These are phyloP conservation scores for Tylopilus sp. DNA, from an alignment of 1,284 basidiomycete species.

Conservation along the genomic window DNA sequence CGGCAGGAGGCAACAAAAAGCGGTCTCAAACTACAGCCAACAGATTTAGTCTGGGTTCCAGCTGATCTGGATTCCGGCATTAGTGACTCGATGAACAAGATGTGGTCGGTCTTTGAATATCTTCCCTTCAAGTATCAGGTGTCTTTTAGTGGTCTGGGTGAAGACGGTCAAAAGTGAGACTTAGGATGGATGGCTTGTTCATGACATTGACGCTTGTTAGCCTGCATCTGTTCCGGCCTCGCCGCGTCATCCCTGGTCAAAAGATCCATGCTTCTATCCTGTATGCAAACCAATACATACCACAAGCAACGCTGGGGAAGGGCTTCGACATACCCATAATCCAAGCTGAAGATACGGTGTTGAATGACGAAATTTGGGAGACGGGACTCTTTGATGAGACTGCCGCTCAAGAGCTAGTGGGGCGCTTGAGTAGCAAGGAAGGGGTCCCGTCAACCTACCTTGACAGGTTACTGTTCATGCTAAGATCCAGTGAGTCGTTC, in stretches of 20 bases:
- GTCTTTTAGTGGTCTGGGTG: slow-evolving; percentile 25
- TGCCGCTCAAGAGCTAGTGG: slow-evolving; percentile 29
- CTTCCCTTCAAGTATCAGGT: slow-evolving; percentile 41
- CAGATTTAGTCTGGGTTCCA: slow-evolving; percentile 37
- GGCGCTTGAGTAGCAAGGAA: slow-evolving; percentile 13
- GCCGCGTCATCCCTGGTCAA: slow-evolving; percentile 41
- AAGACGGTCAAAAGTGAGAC: slow-evolving; percentile 24
- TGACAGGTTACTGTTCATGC: slow-evolving; percentile 39
- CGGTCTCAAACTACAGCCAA: slow-evolving; percentile 37
- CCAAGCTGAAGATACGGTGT: slow-evolving; percentile 8
- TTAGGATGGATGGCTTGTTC: not conserved
- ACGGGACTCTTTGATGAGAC: slow-evolving; percentile 35
- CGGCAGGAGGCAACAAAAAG: slow-evolving; percentile 32
- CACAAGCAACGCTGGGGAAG: slow-evolving; percentile 37
- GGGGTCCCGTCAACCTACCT: slow-evolving; percentile 32
- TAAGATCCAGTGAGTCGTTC: slow-evolving; percentile 30
- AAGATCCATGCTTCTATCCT: slow-evolving; percentile 42
- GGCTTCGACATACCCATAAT: slow-evolving; percentile 38
- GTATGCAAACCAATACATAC: slow-evolving; percentile 35
- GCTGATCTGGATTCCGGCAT: slow-evolving; percentile 33
- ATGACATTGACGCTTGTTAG: slow-evolving; percentile 22
- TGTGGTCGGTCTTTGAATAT: slow-evolving; percentile 37
- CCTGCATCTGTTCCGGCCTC: slow-evolving; percentile 28
- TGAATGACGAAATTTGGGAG: slow-evolving; percentile 33
- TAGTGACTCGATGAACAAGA: slow-evolving; percentile 27